phyloP scores from a whole-genome alignment of 768 basidiomycete genomes.

The Hydnomerulius pinastri region DNA sequence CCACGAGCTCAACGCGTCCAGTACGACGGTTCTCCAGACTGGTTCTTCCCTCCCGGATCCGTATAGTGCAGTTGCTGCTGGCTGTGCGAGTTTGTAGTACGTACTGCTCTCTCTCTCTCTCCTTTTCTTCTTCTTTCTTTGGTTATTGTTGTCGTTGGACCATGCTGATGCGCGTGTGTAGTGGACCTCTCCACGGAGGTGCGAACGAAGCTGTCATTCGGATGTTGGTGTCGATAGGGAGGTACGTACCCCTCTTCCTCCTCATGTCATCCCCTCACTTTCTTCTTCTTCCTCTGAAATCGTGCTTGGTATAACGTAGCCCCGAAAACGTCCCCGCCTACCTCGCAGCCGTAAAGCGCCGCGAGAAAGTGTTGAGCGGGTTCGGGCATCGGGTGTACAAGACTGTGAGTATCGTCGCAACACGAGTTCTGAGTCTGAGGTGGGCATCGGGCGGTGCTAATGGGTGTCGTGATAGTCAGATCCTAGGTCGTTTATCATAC shows the following conservation, averaged over 20 bases:
- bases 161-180: conserved; percentile 2
- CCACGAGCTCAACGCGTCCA: conserved; percentile 87
- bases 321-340: conserved; percentile 85
- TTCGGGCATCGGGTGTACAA: conserved; percentile 89
- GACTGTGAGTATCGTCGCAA: conserved; percentile 50
- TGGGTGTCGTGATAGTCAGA: conserved; percentile 81
- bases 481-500: conserved; percentile 88
- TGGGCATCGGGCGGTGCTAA: too few species aligned
- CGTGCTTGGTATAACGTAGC: conserved; percentile 34
- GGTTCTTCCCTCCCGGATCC: conserved; percentile 90
- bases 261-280: background rate
- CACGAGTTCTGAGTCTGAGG: too few species aligned
- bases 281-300: background rate
- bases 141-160: background rate
- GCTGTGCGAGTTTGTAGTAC: conserved; percentile 86
- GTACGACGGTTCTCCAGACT: conserved; percentile 85
- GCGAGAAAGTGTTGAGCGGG: conserved; percentile 87
- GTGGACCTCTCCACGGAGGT: conserved; percentile 54
- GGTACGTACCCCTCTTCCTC: conserved; percentile 42
- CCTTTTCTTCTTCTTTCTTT: background rate
- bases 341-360: conserved; percentile 82
- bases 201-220: conserved; percentile 95
- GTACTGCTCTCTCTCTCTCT: conserved; percentile 26
- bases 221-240: conserved; percentile 88
- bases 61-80: conserved; percentile 85